These are phyloP conservation scores for Moringa oleifera DNA, from an alignment of 345 rosid genomes.

Conservation along the genomic window DNA sequence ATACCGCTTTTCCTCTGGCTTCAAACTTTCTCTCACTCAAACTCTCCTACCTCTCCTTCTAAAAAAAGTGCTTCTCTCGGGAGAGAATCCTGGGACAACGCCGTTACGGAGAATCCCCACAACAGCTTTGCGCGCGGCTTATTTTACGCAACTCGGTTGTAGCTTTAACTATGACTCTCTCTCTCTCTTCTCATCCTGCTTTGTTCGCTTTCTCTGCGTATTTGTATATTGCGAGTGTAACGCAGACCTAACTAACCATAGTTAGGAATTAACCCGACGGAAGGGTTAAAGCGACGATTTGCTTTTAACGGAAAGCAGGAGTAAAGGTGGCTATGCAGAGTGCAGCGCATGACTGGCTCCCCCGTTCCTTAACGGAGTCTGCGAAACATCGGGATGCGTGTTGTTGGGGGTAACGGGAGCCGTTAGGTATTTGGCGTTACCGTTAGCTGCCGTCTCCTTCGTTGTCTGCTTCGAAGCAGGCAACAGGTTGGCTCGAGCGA, in stretches of 20 bases:
- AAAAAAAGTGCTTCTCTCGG: too few relatives aligned
- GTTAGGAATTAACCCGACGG: constrained; percentile 26
- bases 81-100: constrained; percentile 16
- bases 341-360: constrained; percentile 4
- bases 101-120: constrained; percentile 33
- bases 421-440: constrained; percentile 15
- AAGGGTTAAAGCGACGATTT: constrained; percentile 15
- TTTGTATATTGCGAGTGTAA: constrained; percentile 10
- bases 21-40: background rate
- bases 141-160: constrained; percentile 30
- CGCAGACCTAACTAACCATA: constrained; percentile 24
- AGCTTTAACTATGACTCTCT: constrained; percentile 17
- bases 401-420: constrained; percentile 24
- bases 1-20: constrained; percentile 9
- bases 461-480: constrained; percentile 64
- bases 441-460: constrained; percentile 46
- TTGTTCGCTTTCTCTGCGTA: constrained; percentile 15
- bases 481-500: constrained; percentile 55
- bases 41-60: too few relatives aligned
- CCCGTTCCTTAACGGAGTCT: constrained; percentile 13
- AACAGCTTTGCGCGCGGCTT: constrained; percentile 33
- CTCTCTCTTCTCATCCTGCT: constrained; percentile 4
- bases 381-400: constrained; percentile 28
- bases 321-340: constrained; percentile 8
- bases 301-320: constrained; percentile 14